Conservation (phyloP, 2,329 filamentous ascomycete genomes). For the Cladosporium sp. region DNA sequence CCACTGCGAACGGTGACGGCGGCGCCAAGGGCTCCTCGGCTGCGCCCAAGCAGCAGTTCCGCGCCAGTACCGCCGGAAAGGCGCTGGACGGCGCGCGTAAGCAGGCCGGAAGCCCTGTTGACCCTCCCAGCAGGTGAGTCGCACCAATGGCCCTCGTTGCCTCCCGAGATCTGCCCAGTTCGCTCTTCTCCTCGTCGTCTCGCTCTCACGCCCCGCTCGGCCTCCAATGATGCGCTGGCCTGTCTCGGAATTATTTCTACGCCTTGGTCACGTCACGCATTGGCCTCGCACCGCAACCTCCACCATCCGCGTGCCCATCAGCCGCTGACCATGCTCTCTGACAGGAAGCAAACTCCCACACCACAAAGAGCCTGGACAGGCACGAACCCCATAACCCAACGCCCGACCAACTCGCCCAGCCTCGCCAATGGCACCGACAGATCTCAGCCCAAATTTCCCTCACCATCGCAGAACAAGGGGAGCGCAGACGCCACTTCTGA, state of each 20-base stretch:
- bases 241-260: neutral
- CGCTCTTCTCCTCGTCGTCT: no score
- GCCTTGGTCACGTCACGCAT: neutral
- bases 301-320: neutral
- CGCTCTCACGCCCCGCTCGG: neutral
- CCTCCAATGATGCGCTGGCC: no score
- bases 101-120: constrained; percentile 50
- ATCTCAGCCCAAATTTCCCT: constrained; percentile 19
- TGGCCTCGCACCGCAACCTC: neutral
- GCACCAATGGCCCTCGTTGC: neutral
- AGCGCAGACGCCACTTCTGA: constrained; percentile 48
- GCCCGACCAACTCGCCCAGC: constrained; percentile 36
- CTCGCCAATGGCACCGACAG: constrained; percentile 50
- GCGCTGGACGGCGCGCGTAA: constrained; percentile 48
- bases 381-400: constrained; percentile 56
- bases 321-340: constrained; percentile 11
- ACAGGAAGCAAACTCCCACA: constrained; percentile 44
- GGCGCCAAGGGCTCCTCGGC: constrained; percentile 14
- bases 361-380: constrained; percentile 55
- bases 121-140: constrained; percentile 50
- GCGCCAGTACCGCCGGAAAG: constrained; percentile 46
- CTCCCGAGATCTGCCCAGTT: neutral
- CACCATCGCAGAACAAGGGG: constrained; percentile 18
- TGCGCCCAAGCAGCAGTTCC: constrained; percentile 37
- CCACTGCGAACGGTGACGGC: constrained; percentile 25